These are phyloP conservation scores for Microbotryum violaceum DNA, from an alignment of 1,284 basidiomycete species.

Conservation along the genomic window DNA sequence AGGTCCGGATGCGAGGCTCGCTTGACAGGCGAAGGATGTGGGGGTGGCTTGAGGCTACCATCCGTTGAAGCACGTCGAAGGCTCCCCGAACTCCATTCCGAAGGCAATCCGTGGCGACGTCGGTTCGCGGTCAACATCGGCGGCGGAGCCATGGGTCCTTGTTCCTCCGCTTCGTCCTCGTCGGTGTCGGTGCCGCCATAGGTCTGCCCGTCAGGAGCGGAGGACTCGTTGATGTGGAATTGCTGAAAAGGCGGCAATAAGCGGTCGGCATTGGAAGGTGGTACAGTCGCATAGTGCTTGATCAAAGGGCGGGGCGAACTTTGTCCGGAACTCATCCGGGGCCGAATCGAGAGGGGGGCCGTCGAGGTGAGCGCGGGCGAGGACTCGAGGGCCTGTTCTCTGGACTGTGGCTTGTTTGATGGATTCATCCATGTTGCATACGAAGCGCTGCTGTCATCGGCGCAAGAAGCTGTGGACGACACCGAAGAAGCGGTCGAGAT, in stretches of 20 bases:
- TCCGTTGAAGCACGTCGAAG: neutral
- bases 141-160: conserved; percentile 1
- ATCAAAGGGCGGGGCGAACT: conserved; percentile 6
- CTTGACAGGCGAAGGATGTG: neutral
- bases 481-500: conserved; percentile 8
- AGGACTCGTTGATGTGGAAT: conserved; percentile 1
- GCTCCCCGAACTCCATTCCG: too few species aligned
- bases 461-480: conserved; percentile 9
- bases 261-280: conserved; percentile 7
- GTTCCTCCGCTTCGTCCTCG: conserved; percentile 7
- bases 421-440: neutral
- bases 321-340: neutral
- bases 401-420: neutral
- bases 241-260: conserved; percentile 3
- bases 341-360: too few species aligned
- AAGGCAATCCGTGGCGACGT: too few species aligned
- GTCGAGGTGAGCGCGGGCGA: too few species aligned
- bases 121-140: neutral
- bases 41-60: conserved; percentile 10
- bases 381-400: neutral
- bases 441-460: neutral
- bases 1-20: too few species aligned
- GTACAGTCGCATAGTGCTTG: conserved; percentile 12
- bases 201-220: neutral
- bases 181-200: neutral